These are phyloP conservation scores for Stentor coeruleus DNA, from an alignment of 73 alveolate genomes.

Conservation along the genomic window DNA sequence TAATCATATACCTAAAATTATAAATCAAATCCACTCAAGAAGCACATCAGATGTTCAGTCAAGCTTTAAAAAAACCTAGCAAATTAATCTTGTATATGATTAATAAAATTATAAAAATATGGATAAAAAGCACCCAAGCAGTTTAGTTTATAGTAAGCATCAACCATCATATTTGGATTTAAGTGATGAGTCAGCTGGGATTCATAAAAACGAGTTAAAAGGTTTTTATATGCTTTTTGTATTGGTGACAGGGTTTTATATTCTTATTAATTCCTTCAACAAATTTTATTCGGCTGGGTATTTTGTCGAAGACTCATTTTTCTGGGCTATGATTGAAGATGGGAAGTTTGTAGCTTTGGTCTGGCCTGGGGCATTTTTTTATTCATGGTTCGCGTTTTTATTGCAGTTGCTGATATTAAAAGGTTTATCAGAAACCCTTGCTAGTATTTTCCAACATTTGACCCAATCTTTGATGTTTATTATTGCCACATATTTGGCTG, in stretches of 20 bases:
- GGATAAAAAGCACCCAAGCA: too few relatives aligned
- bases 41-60: too few relatives aligned
- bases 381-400: constrained; percentile 38
- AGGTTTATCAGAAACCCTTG: constrained; percentile 6
- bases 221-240: constrained; percentile 39
- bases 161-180: constrained; percentile 32
- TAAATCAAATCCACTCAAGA: too few relatives aligned
- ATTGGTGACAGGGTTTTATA: constrained; percentile 27
- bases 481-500: neutral
- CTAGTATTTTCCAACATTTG: neutral
- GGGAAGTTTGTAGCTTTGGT: constrained; percentile 31
- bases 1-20: too few relatives aligned
- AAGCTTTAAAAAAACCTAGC: too few relatives aligned
- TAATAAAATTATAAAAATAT: too few relatives aligned
- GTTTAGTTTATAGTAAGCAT: constrained; percentile 26
- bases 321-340: constrained; percentile 31
- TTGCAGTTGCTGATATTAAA: constrained; percentile 1
- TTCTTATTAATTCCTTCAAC: constrained; percentile 31
- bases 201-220: too few relatives aligned
- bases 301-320: constrained; percentile 25
- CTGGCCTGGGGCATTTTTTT: constrained; percentile 47
- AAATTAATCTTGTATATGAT: too few relatives aligned
- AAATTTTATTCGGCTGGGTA: constrained; percentile 32
- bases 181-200: constrained; percentile 31
- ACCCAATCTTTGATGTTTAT: neutral